Conservation (phyloP, 495 filamentous ascomycete species). For the Annulohypoxylon moriforme region DNA sequence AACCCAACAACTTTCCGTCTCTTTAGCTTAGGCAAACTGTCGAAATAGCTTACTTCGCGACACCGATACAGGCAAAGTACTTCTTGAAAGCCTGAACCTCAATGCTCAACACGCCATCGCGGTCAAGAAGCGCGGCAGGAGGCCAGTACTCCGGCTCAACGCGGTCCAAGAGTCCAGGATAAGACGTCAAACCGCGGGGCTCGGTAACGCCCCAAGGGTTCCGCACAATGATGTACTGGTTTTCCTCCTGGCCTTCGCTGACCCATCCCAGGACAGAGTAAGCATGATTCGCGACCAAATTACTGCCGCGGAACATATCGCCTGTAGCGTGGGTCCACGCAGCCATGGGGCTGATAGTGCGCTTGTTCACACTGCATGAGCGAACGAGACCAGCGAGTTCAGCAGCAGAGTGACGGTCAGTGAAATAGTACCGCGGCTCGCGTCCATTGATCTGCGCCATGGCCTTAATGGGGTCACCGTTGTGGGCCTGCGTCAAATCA, state of each 20-base stretch:
- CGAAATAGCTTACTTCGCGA: constrained; percentile 44
- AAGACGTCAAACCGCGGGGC: constrained; percentile 46
- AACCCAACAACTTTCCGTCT: not conserved
- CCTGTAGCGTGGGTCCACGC: constrained; percentile 49
- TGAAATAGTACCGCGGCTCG: constrained; percentile 49
- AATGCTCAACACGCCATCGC: constrained; percentile 48
- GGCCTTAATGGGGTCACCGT: constrained; percentile 54
- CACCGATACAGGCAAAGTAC: constrained; percentile 51
- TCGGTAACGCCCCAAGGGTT: constrained; percentile 55
- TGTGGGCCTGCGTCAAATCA: constrained; percentile 48
- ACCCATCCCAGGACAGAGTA: constrained; percentile 55
- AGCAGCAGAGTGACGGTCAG: constrained; percentile 31
- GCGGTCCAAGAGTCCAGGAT: constrained; percentile 45
- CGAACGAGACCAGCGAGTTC: constrained; percentile 50
- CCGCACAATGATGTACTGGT: constrained; percentile 52
- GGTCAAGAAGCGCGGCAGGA: constrained; percentile 46
- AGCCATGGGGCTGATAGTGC: constrained; percentile 48
- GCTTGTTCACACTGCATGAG: constrained; percentile 48
- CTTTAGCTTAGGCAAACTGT: not conserved
- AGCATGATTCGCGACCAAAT: constrained; percentile 54
- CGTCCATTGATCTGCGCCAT: constrained; percentile 53
- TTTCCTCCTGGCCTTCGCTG: constrained; percentile 47
- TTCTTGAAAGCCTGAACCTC: constrained; percentile 51
- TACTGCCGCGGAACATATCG: constrained; percentile 48
- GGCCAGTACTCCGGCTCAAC: constrained; percentile 53